A percentile compares a stretch with the other conserved stretches of the same genome.
phyloP scores from a whole-genome alignment of 768 basidiomycete species.

The Xanthoconium purpureum region DNA sequence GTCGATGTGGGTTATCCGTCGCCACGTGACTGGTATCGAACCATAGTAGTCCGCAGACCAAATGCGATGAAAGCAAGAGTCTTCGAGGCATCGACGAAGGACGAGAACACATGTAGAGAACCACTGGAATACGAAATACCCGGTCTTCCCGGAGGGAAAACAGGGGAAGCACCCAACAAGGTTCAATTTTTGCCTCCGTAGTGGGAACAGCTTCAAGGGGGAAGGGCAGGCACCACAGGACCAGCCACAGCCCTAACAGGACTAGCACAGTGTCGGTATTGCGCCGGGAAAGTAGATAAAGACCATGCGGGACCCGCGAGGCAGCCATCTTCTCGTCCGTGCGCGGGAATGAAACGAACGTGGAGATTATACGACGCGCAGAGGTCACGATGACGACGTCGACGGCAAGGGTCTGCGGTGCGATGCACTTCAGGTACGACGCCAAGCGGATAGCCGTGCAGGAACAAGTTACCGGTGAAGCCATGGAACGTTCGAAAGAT shows the following conservation, averaged over 20 bases:
- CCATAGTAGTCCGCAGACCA: not conserved
- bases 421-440: slow-evolving; percentile 21
- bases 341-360: slow-evolving; percentile 32
- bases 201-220: slow-evolving; percentile 17
- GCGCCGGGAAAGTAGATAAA: slow-evolving; percentile 14
- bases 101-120: not conserved
- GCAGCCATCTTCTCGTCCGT: slow-evolving; percentile 15
- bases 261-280: slow-evolving; percentile 14
- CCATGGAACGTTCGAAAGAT: slow-evolving; percentile 6
- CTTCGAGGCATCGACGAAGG: not conserved
- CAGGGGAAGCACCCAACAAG: not conserved
- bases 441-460: slow-evolving; percentile 12
- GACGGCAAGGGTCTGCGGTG: slow-evolving; percentile 14
- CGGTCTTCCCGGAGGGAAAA: not conserved
- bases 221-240: slow-evolving; percentile 2
- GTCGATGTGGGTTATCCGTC: slow-evolving; percentile 17
- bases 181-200: not conserved
- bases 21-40: slow-evolving; percentile 2
- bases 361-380: slow-evolving; percentile 10
- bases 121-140: not conserved
- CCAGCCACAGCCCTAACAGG: slow-evolving; percentile 18
- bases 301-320: slow-evolving; percentile 32
- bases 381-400: slow-evolving; percentile 25
- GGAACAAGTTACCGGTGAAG: slow-evolving; percentile 2
- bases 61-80: not conserved